Conservation (phyloP, 192 early-diverging fungal species). For the Coemansia sp. region DNA sequence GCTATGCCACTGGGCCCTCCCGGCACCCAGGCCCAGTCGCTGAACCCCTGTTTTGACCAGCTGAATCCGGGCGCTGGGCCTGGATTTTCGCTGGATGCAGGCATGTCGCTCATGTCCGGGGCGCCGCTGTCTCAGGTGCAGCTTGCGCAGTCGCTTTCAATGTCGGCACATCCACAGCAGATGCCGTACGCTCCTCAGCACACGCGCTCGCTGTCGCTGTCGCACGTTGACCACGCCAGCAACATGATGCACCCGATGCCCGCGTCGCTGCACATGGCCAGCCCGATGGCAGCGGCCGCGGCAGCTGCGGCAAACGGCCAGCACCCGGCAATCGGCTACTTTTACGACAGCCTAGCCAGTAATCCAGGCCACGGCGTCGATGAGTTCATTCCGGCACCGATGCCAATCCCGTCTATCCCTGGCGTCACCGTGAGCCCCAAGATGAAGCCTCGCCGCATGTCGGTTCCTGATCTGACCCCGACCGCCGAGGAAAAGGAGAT, state of each 20-base stretch:
- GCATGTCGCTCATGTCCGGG: slow-evolving; percentile 19
- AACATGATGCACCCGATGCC: slow-evolving; percentile 2
- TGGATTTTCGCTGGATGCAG: slow-evolving; percentile 13
- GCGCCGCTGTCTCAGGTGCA: slow-evolving; percentile 13
- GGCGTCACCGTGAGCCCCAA: slow-evolving; percentile 48
- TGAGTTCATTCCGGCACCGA: slow-evolving; percentile 12
- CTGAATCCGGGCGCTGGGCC: slow-evolving; percentile 10
- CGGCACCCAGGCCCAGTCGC: slow-evolving; percentile 4
- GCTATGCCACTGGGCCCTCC: not conserved
- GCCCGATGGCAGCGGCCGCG: slow-evolving; percentile 1
- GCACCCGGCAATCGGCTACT: slow-evolving; percentile 21
- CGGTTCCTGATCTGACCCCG: slow-evolving; percentile 29
- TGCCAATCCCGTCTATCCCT: slow-evolving; percentile 39
- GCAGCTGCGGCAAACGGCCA: not conserved
- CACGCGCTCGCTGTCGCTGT: slow-evolving; percentile 24
- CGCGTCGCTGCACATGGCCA: slow-evolving; percentile 17
- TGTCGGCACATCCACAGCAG: slow-evolving; percentile 6
- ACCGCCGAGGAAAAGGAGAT: slow-evolving; percentile 26
- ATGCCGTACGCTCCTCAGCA: slow-evolving; percentile 7
- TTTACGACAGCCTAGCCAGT: slow-evolving; percentile 22
- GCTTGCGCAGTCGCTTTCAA: slow-evolving; percentile 6
- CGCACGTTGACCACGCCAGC: slow-evolving; percentile 11
- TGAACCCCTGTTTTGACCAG: slow-evolving; percentile 24
- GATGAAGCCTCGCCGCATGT: slow-evolving; percentile 39
- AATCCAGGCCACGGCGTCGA: not conserved